Evolutionary conservation across 2,329 filamentous ascomycete genomes (phyloP).

Genomic region (Fusarium subtropicale): DNA sequence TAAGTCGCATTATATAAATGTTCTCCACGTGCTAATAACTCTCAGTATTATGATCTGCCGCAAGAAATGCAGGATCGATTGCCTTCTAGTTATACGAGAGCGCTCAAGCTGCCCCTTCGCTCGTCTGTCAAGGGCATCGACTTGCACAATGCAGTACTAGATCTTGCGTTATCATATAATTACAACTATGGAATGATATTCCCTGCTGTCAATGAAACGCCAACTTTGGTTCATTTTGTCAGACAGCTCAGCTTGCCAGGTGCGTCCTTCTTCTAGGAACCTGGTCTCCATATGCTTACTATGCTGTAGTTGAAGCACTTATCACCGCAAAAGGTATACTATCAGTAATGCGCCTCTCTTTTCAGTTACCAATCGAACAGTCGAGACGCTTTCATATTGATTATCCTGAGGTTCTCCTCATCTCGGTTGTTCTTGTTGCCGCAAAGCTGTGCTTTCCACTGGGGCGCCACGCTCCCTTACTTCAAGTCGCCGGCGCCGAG

Average conservation of each 20-base stretch:
- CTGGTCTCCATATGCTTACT: conserved; percentile 42
- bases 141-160: conserved; percentile 73
- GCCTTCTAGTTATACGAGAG: conserved; percentile 68
- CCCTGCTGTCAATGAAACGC: conserved; percentile 76
- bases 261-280: conserved; percentile 53
- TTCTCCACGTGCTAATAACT: not conserved
- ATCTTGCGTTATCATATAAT: conserved; percentile 72
- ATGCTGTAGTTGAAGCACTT: conserved; percentile 64
- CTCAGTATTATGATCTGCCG: conserved; percentile 68
- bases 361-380: conserved; percentile 62
- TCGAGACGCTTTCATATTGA: conserved; percentile 62
- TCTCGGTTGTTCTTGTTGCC: conserved; percentile 77
- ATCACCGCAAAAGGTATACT: conserved; percentile 59
- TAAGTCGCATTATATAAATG: conserved; percentile 52
- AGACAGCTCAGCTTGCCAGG: conserved; percentile 79
- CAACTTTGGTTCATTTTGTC: conserved; percentile 76
- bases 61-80: conserved; percentile 73
- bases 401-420: conserved; percentile 80
- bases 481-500: conserved; percentile 23
- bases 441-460: conserved; percentile 86
- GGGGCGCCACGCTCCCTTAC: conserved; percentile 63
- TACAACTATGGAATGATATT: conserved; percentile 76
- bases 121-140: conserved; percentile 62
- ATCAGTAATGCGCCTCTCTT: conserved; percentile 62
- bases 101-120: conserved; percentile 64